These are phyloP conservation scores for Schizosaccharomyces octosporus DNA, from an alignment of 805 yeast genomes.

Conservation along the genomic window DNA sequence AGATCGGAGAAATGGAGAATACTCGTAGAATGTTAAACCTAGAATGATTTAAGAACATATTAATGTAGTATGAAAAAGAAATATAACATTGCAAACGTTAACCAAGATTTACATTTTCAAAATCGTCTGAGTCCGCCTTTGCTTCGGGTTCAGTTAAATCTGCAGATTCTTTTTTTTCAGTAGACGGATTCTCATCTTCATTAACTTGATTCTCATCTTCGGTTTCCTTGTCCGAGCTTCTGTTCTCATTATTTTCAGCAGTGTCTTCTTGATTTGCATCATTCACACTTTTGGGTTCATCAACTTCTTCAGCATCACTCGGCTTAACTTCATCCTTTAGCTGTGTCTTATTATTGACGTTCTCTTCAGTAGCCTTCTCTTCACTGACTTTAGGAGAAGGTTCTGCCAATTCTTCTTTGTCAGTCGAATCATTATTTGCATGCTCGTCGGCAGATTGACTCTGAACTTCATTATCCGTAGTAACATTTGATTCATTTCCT, in stretches of 20 bases:
- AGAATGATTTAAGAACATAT: background rate
- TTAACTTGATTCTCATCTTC: background rate
- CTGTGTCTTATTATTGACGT: background rate
- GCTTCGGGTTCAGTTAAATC: background rate
- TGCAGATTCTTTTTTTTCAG: background rate
- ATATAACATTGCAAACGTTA: background rate
- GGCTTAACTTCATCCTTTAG: background rate
- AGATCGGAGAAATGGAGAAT: background rate
- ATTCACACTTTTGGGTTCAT: background rate
- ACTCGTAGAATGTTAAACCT: background rate
- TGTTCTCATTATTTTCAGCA: background rate
- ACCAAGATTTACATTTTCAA: background rate
- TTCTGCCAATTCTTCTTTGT: background rate
- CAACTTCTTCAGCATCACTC: background rate
- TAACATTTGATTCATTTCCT: too few species aligned
- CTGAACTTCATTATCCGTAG: too few species aligned
- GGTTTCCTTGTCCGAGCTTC: background rate
- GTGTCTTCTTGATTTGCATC: background rate
- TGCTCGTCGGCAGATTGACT: too few species aligned
- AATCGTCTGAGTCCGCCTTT: background rate
- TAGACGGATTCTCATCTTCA: background rate
- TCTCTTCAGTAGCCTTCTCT: background rate
- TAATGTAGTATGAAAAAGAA: background rate
- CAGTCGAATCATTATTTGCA: background rate
- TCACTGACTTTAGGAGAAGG: background rate